Percentiles rank a stretch among this genome's conserved stretches.
These are phyloP conservation scores for Quercus robur DNA, from an alignment of 306 rosid species.

Conservation along the genomic window DNA sequence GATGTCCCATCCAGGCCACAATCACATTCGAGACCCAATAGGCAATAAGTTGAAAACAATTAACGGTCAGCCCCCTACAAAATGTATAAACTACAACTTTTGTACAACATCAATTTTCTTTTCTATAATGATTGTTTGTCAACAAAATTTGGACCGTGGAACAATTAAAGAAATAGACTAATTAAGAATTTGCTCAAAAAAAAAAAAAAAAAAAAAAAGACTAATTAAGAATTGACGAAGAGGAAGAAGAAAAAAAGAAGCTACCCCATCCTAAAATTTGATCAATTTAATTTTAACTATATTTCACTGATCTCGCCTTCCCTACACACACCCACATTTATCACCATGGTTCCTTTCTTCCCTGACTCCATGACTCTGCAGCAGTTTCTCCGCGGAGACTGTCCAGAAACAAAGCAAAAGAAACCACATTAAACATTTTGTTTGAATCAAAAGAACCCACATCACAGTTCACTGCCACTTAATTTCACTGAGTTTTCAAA, in stretches of 20 bases:
- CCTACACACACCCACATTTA: conserved; percentile 73
- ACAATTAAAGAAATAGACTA: conserved; percentile 38
- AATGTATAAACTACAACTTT: conserved; percentile 19
- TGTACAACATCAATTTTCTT: conserved; percentile 20
- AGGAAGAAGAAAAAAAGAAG: not conserved
- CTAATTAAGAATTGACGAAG: not conserved
- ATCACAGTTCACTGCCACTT: too few species aligned
- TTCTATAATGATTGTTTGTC: conserved; percentile 5
- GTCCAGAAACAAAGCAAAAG: conserved; percentile 12
- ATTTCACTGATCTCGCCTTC: conserved; percentile 72
- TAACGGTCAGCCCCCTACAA: conserved; percentile 6
- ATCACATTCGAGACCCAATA: not conserved
- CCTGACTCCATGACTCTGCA: conserved; percentile 65
- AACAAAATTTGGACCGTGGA: conserved; percentile 14
- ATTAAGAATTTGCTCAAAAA: too few species aligned
- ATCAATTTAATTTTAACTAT: not conserved
- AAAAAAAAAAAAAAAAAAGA: too few species aligned
- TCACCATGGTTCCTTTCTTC: conserved; percentile 57
- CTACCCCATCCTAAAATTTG: conserved; percentile 13
- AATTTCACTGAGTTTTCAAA: not conserved
- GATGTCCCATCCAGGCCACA: not conserved
- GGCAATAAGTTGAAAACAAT: not conserved
- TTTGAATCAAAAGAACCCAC: not conserved
- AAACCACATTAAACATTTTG: conserved; percentile 9
- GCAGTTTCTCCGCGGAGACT: conserved; percentile 95